A percentile compares a stretch with the other conserved stretches of the same genome.
These are phyloP conservation scores for Fusarium mexicanum DNA, from an alignment of 2,329 filamentous ascomycete genomes.

Conservation along the genomic window DNA sequence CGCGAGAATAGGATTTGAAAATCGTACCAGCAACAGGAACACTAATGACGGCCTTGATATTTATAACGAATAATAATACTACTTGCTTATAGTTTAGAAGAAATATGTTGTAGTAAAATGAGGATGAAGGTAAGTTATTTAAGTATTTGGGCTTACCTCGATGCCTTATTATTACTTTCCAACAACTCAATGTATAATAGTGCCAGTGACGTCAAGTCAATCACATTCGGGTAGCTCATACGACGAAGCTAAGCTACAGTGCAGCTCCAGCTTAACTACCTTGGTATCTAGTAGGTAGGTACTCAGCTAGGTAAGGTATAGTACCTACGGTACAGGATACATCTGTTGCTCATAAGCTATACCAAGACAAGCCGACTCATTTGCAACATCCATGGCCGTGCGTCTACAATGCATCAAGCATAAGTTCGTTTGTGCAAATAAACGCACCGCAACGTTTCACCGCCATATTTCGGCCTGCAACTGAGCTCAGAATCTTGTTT, in stretches of 20 bases:
- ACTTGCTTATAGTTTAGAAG: background rate
- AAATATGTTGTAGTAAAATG: background rate
- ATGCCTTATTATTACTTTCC: background rate
- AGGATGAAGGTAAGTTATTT: background rate
- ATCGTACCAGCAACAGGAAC: background rate
- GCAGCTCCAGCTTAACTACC: background rate
- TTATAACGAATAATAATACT: conserved; percentile 9
- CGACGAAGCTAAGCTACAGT: background rate
- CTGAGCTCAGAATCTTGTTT: conserved; percentile 10
- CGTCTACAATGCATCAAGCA: background rate
- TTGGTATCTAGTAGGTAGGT: too few species aligned
- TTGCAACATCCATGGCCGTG: background rate
- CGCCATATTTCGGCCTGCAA: background rate
- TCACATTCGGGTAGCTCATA: background rate
- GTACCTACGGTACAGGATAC: background rate
- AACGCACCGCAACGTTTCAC: background rate
- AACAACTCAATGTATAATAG: background rate
- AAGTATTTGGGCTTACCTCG: background rate
- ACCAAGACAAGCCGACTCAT: background rate
- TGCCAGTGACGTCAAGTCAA: conserved; percentile 28
- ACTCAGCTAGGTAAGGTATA: too few species aligned
- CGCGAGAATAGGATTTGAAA: conserved; percentile 32
- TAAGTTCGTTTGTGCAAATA: background rate
- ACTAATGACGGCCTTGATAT: conserved; percentile 24
- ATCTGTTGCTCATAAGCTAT: background rate